Conservation (phyloP, 495 filamentous ascomycete species). For the Thermothielavioides terrestris region DNA sequence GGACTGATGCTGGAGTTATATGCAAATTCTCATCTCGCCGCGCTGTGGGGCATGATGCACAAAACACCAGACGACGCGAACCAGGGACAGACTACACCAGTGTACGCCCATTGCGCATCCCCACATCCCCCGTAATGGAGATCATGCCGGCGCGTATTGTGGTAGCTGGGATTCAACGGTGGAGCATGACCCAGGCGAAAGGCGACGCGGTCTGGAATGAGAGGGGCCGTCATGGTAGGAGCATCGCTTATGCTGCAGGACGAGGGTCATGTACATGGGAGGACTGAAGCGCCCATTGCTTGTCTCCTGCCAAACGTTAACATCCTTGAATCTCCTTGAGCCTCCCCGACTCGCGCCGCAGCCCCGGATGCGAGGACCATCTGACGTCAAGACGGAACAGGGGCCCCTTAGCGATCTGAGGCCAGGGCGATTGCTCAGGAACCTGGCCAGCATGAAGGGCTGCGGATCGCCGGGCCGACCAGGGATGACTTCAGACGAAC, state of each 20-base stretch:
- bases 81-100: conserved; percentile 13
- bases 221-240: conserved; percentile 5
- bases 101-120: conserved; percentile 11
- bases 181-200: conserved; percentile 13
- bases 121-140: conserved; percentile 23
- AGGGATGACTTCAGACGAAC: neutral
- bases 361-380: conserved; percentile 5
- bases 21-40: conserved; percentile 5
- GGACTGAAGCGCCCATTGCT: conserved; percentile 5
- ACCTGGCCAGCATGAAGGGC: conserved; percentile 1
- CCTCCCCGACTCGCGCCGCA: conserved; percentile 9
- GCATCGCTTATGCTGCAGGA: conserved; percentile 22
- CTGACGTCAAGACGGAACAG: conserved; percentile 6
- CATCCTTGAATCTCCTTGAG: conserved; percentile 22
- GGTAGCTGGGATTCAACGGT: conserved; percentile 9
- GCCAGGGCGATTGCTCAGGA: conserved; percentile 5
- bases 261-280: conserved; percentile 8
- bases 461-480: neutral
- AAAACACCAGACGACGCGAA: conserved; percentile 12
- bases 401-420: conserved; percentile 9
- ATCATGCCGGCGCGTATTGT: conserved; percentile 28
- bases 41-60: conserved; percentile 10
- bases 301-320: conserved; percentile 1
- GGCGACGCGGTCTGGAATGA: conserved; percentile 1
- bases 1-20: conserved; percentile 19